Evolutionary conservation across 768 basidiomycete genomes (phyloP).

Genomic region (Guyanaporus albipodus): DNA sequence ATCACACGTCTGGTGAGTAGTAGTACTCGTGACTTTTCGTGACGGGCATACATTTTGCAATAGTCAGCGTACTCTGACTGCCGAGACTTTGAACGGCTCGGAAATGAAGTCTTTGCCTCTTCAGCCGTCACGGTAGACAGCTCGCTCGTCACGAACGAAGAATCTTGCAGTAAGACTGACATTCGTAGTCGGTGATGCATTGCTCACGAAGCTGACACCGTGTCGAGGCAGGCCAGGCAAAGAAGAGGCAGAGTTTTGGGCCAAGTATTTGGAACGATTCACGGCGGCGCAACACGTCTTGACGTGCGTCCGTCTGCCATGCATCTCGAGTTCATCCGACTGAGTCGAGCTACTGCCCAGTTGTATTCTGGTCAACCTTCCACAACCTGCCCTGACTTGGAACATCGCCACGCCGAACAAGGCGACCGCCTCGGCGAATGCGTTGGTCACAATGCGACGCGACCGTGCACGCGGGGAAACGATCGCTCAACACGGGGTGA

Average conservation of each 20-base stretch:
- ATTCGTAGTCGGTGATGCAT: neutral
- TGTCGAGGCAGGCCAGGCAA: conserved; percentile 12
- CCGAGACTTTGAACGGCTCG: conserved; percentile 26
- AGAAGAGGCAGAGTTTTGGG: conserved; percentile 23
- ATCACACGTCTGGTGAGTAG: conserved; percentile 24
- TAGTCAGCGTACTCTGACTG: conserved; percentile 26
- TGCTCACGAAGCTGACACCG: conserved; percentile 3
- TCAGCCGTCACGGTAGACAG: conserved; percentile 21
- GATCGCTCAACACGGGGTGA: conserved; percentile 22
- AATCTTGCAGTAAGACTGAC: conserved; percentile 12
- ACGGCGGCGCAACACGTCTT: conserved; percentile 22
- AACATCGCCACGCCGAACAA: conserved; percentile 18
- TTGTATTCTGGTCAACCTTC: conserved; percentile 26
- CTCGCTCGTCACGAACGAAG: conserved; percentile 19
- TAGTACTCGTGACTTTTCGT: neutral
- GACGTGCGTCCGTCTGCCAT: conserved; percentile 14
- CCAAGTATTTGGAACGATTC: conserved; percentile 19
- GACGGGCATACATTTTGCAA: neutral
- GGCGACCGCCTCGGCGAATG: conserved; percentile 25
- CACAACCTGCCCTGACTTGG: conserved; percentile 20
- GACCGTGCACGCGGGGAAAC: conserved; percentile 25
- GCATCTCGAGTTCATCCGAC: neutral
- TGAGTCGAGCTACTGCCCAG: conserved; percentile 1
- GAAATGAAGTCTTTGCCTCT: conserved; percentile 24
- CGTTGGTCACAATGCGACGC: conserved; percentile 20